Conservation (phyloP, 352 stramenopile species). For the Pythium insidiosum region DNA sequence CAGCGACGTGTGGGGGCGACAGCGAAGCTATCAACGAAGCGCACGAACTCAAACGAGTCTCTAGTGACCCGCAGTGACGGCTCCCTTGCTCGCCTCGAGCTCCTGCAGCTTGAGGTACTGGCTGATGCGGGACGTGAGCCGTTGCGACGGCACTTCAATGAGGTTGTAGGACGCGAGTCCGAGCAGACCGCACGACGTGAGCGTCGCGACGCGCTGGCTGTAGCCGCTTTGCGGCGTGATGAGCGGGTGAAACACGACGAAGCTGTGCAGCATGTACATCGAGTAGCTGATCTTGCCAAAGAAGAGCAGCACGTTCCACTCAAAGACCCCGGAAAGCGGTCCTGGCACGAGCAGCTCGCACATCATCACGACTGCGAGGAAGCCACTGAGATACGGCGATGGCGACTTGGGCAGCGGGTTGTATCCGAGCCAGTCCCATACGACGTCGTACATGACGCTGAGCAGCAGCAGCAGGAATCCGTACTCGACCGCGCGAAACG, state of each 20-base stretch:
- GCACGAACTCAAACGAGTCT: too few relatives aligned
- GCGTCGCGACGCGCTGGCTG: conserved; percentile 1
- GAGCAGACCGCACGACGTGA: conserved; percentile 1
- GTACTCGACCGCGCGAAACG: too few relatives aligned
- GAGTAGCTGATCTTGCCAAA: conserved; percentile 40
- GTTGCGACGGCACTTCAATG: conserved; percentile 7
- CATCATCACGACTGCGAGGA: conserved; percentile 21
- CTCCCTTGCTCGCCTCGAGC: too few relatives aligned
- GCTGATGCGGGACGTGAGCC: background rate
- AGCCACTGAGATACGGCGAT: conserved; percentile 19
- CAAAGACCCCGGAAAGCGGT: conserved; percentile 22
- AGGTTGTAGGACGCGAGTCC: conserved; percentile 4
- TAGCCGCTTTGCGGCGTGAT: background rate
- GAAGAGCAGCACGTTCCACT: conserved; percentile 27
- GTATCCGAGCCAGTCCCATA: conserved; percentile 25
- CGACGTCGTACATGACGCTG: conserved; percentile 16
- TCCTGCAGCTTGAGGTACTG: conserved; percentile 8
- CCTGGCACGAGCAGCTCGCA: conserved; percentile 29
- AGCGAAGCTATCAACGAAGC: too few relatives aligned
- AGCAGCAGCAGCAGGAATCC: too few relatives aligned
- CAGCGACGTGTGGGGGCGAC: too few relatives aligned
- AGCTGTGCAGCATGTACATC: conserved; percentile 33
- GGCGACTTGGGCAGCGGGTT: conserved; percentile 16
- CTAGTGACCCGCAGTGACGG: too few relatives aligned
- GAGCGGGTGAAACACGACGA: conserved; percentile 14